phyloP scores from a whole-genome alignment of 2,329 filamentous ascomycete species.

The Calonectria leucothoes region DNA sequence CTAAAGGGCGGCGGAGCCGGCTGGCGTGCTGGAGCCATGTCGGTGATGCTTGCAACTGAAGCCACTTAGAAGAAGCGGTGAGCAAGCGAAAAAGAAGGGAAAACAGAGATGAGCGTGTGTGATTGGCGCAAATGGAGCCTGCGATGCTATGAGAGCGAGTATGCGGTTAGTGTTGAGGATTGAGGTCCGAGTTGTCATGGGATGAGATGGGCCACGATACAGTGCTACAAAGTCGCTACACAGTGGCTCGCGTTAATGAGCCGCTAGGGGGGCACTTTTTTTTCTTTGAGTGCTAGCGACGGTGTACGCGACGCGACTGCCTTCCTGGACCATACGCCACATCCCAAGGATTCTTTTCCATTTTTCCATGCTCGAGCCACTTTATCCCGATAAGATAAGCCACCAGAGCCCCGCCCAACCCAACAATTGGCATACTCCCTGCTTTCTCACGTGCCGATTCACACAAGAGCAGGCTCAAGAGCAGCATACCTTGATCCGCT shows the following conservation, averaged over 20 bases:
- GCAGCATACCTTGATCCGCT: conserved; percentile 28
- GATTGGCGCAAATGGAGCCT: conserved; percentile 20
- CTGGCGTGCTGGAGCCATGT: conserved; percentile 57
- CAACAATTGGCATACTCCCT: too few relatives aligned
- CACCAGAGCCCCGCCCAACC: background rate
- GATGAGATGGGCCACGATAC: conserved; percentile 21
- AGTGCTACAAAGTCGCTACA: conserved; percentile 23
- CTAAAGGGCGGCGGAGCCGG: conserved; percentile 61
- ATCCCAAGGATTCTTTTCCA: background rate
- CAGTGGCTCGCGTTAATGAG: conserved; percentile 26
- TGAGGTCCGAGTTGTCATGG: conserved; percentile 13
- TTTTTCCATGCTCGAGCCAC: background rate
- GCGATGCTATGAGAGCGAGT: conserved; percentile 13
- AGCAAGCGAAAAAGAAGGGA: conserved; percentile 1
- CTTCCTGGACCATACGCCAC: background rate
- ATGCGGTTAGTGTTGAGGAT: conserved; percentile 18
- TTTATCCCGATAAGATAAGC: conserved; percentile 5
- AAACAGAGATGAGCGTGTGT: background rate
- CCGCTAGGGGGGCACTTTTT: conserved; percentile 6
- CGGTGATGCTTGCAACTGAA: conserved; percentile 26
- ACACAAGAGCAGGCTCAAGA: conserved; percentile 37
- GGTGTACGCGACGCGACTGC: conserved; percentile 23
- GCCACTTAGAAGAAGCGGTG: conserved; percentile 30
- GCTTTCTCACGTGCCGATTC: conserved; percentile 19
- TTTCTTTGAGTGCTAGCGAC: conserved; percentile 8